Percentiles rank a stretch among this genome's conserved stretches.
phyloP scores from a whole-genome alignment of 1,284 basidiomycete genomes.

The Apiotrichum sp. region DNA sequence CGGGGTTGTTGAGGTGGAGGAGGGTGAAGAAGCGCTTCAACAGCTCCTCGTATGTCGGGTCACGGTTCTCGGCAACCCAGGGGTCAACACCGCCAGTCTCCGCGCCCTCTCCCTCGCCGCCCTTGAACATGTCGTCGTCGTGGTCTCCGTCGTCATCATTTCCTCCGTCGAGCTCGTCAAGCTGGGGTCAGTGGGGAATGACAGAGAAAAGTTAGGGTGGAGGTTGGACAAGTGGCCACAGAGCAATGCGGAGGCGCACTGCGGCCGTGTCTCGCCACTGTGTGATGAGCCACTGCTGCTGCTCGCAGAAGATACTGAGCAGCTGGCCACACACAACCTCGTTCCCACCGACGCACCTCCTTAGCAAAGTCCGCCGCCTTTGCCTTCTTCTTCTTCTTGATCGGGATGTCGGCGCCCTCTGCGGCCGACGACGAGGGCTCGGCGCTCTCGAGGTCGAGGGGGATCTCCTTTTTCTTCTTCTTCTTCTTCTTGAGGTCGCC shows the following conservation, averaged over 20 bases:
- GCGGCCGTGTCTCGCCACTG: background rate
- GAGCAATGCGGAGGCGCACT: background rate
- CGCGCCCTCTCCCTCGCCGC: constrained; percentile 53
- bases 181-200: constrained; percentile 14
- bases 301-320: too few relatives aligned
- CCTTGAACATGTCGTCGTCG: constrained; percentile 72
- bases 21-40: constrained; percentile 87
- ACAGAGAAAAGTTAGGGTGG: background rate
- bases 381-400: constrained; percentile 53
- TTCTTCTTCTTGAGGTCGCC: constrained; percentile 54
- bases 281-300: too few relatives aligned
- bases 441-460: constrained; percentile 39
- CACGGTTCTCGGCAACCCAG: constrained; percentile 87
- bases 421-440: constrained; percentile 10
- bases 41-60: constrained; percentile 90
- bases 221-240: background rate
- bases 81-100: constrained; percentile 49
- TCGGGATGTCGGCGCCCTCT: constrained; percentile 47
- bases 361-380: constrained; percentile 61
- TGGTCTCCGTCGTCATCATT: constrained; percentile 66
- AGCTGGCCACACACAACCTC: background rate
- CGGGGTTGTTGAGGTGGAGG: constrained; percentile 89
- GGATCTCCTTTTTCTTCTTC: constrained; percentile 49
- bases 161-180: constrained; percentile 45
- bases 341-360: constrained; percentile 52